A percentile compares a stretch with the other conserved stretches of the same genome.
These are phyloP conservation scores for Podochytrium sp. DNA, from an alignment of 192 early-diverging fungal species.

Conservation along the genomic window DNA sequence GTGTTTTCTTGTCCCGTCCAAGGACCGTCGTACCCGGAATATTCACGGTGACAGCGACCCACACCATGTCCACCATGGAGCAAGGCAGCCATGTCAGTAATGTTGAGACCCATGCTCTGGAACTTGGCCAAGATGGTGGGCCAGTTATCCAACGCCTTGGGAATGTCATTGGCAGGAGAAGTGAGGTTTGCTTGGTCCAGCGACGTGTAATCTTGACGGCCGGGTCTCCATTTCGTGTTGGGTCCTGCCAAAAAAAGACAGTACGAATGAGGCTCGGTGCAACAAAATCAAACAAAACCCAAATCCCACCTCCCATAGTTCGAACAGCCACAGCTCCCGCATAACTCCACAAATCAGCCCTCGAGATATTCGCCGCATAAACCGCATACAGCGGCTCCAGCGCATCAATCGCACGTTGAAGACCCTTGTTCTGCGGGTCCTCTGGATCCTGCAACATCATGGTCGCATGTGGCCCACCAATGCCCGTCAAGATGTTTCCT, in stretches of 20 bases:
- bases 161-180: not conserved
- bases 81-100: slow-evolving; percentile 38
- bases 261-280: not conserved
- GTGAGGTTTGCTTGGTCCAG: not conserved
- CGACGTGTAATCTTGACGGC: not conserved
- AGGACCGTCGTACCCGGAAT: slow-evolving; percentile 24
- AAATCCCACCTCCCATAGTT: not conserved
- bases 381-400: not conserved
- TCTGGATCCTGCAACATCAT: not conserved
- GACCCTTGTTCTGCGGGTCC: slow-evolving; percentile 3
- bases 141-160: not conserved
- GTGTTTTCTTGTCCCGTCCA: slow-evolving; percentile 27
- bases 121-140: not conserved
- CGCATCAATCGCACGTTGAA: slow-evolving; percentile 15
- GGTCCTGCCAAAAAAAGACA: not conserved
- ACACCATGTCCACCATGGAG: slow-evolving; percentile 16
- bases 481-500: not conserved
- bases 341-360: slow-evolving; percentile 11
- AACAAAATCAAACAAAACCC: not conserved
- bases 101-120: not conserved
- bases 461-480: slow-evolving; percentile 6
- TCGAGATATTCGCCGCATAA: not conserved
- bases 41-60: not conserved
- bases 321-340: slow-evolving; percentile 9
- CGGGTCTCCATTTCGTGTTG: not conserved